phyloP scores from a whole-genome alignment of 148 eudicot species.

The Rhododendron williamsianum region DNA sequence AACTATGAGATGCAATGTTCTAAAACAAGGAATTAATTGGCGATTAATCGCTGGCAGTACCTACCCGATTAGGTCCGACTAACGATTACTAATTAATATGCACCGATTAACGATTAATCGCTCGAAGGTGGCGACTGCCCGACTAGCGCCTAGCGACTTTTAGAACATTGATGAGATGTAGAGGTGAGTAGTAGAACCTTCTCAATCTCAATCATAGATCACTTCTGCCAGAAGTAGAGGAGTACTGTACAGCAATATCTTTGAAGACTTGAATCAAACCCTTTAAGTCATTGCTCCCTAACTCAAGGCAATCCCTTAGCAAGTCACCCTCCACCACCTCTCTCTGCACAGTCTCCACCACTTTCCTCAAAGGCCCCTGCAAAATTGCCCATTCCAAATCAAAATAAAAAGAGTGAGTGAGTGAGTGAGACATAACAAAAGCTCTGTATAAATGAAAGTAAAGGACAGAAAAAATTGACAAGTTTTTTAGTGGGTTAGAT shows the following conservation, averaged over 20 bases:
- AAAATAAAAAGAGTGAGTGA: not conserved
- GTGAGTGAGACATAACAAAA: not conserved
- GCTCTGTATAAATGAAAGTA: not conserved
- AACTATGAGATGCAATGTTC: too few relatives aligned
- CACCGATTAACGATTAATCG: too few relatives aligned
- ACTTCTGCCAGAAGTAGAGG: conserved; percentile 13
- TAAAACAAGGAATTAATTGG: too few relatives aligned
- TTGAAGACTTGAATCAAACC: conserved; percentile 60
- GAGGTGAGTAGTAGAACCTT: not conserved
- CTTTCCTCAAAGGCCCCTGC: conserved; percentile 71
- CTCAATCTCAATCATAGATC: conserved; percentile 22
- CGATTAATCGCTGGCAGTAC: too few relatives aligned
- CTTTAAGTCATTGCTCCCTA: conserved; percentile 61
- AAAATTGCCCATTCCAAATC: not conserved
- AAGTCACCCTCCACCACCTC: conserved; percentile 72
- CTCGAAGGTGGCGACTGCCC: too few relatives aligned
- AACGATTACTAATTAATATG: too few relatives aligned
- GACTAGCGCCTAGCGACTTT: too few relatives aligned
- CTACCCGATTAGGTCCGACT: too few relatives aligned
- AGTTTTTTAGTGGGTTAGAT: not conserved
- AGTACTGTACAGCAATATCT: conserved; percentile 47
- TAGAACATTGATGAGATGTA: too few relatives aligned
- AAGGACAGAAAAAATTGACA: not conserved
- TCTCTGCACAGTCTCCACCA: conserved; percentile 53
- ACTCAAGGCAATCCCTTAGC: conserved; percentile 76